A percentile compares a stretch with the other conserved stretches of the same genome.
Evolutionary conservation across 1,284 basidiomycete genomes (phyloP).

Genomic region (Meripilus lineatus): DNA sequence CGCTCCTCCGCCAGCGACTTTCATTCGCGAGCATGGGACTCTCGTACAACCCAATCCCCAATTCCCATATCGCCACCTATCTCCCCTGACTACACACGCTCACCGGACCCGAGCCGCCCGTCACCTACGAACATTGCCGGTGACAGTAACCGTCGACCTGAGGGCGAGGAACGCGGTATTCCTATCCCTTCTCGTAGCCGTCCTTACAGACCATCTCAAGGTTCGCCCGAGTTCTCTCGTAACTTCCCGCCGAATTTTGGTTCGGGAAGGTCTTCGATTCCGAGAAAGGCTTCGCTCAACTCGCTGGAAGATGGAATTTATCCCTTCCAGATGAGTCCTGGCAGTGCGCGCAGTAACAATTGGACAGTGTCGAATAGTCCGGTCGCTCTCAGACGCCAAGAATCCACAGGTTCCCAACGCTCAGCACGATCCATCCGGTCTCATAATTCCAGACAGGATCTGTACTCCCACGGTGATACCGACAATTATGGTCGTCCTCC

Average conservation of each 20-base stretch:
- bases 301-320: slow-evolving; percentile 13
- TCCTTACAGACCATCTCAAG: slow-evolving; percentile 15
- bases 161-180: slow-evolving; percentile 16
- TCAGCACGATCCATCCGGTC: slow-evolving; percentile 25
- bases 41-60: slow-evolving; percentile 1
- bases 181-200: slow-evolving; percentile 18
- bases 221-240: slow-evolving; percentile 20
- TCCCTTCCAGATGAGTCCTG: slow-evolving; percentile 13
- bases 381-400: slow-evolving; percentile 12
- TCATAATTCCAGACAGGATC: slow-evolving; percentile 18
- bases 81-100: slow-evolving; percentile 8
- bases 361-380: neutral
- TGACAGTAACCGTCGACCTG: slow-evolving; percentile 9
- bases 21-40: slow-evolving; percentile 7
- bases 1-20: slow-evolving; percentile 14
- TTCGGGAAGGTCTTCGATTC: slow-evolving; percentile 17
- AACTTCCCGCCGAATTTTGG: slow-evolving; percentile 12
- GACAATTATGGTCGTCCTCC: slow-evolving; percentile 13
- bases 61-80: slow-evolving; percentile 6
- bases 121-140: too few relatives aligned
- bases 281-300: slow-evolving; percentile 17
- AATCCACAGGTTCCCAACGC: slow-evolving; percentile 20
- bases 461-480: slow-evolving; percentile 13
- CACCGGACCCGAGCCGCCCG: slow-evolving; percentile 12
- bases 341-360: neutral